These are phyloP conservation scores for Ensete glaucum DNA, from an alignment of 176 grass and related monocot genomes.

Conservation along the genomic window DNA sequence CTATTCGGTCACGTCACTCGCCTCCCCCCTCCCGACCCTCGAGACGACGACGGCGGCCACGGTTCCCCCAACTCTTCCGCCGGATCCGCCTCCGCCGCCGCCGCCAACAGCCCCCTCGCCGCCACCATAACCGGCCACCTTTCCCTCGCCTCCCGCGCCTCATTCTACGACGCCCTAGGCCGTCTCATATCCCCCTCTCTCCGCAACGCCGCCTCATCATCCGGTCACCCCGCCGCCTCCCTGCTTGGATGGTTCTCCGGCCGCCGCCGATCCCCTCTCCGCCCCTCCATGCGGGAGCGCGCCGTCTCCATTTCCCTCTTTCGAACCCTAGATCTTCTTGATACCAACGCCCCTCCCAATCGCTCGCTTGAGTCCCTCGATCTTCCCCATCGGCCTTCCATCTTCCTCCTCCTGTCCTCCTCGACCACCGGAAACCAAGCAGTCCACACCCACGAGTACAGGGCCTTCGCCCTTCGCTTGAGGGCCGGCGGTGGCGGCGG, in stretches of 20 bases:
- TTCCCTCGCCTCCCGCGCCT: conserved; percentile 27
- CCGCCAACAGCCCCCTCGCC: conserved; percentile 6
- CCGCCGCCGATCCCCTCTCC: conserved; percentile 39
- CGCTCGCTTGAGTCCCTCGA: conserved; percentile 16
- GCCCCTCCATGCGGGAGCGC: conserved; percentile 49
- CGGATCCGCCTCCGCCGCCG: conserved; percentile 18
- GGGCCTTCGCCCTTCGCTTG: conserved; percentile 13
- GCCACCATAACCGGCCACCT: conserved; percentile 42
- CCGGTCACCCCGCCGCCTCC: not conserved
- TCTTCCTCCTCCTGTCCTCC: conserved; percentile 40
- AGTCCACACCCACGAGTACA: conserved; percentile 24
- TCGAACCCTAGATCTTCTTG: conserved; percentile 17
- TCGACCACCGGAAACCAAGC: conserved; percentile 30
- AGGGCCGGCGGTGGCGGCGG: not conserved
- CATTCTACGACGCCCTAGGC: conserved; percentile 38
- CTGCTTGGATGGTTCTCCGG: conserved; percentile 59
- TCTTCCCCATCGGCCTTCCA: conserved; percentile 30
- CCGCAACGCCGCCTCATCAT: not conserved
- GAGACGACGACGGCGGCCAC: conserved; percentile 34
- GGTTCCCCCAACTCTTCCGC: not conserved
- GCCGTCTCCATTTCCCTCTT: conserved; percentile 33
- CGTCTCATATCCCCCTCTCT: conserved; percentile 12
- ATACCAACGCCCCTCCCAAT: conserved; percentile 18
- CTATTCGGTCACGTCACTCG: conserved; percentile 34
- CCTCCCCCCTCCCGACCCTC: conserved; percentile 25